Evolutionary conservation across 306 rosid species (phyloP), one percentile per base, ranked within the genome.

Genomic region (Ziziphus jujuba): DNA sequence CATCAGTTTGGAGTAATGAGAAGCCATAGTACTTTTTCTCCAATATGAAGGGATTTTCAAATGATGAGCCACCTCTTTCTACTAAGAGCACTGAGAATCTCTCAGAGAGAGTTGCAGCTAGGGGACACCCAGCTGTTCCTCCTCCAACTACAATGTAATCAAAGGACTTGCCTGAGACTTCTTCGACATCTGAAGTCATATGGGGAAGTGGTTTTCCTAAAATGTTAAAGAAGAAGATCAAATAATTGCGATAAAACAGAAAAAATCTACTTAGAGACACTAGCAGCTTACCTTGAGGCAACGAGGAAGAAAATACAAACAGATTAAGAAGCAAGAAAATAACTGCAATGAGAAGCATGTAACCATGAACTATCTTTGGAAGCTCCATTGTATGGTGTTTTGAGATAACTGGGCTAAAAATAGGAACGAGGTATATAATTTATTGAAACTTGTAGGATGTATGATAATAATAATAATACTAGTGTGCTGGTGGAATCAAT

Each of bases 141-240:
- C 95, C 95, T 28, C 91, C 97, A 56, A 90, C 87, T 63, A 87
- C 47, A 17, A 90, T 83, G 80, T 87, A 90, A 75, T 87, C 91
- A 36, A 85, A 87, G 47, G 71, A 74, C 48, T 81, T 85, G 6
- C 96, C 87, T 8, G 91, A 75, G 23, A 87, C 71, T 80, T 87
- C 86, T 31, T 77, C 23, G 28, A 73, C 87, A 77, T 87, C 72
- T 51, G 91, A 84, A 72, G 91, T 87, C 81, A 83, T 87, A 65
- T 75, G 76, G 77, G 87, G 87, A 19, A 79, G 49, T 56, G 79
- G 66, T 14, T 51, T 63, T n/a, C 75, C 92, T 79, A 9, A 77
- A 72, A 58, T 40, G 28, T 8, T 56, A 49, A 61, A 20, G 44
- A 60, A 21, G 56, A 23, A 16, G 45, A 50, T 50, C 10, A 50